Evolutionary conservation across 768 basidiomycete species (phyloP), one percentile per base, ranked within the genome.

Genomic region (Russula lepida): DNA sequence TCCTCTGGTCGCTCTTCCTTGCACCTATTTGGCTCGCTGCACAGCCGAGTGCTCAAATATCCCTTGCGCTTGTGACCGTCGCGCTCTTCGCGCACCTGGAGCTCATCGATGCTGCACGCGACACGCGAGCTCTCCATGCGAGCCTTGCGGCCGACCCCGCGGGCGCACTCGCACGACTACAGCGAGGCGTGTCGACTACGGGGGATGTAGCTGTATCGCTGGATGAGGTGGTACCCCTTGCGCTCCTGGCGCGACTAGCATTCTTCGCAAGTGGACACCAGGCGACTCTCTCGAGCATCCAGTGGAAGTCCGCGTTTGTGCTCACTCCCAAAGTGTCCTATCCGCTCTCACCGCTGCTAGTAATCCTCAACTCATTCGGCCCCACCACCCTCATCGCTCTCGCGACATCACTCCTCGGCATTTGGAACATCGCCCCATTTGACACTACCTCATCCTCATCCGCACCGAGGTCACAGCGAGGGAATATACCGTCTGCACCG

Each of bases 231-330:
- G 78, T 83, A 0, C 86, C 87, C 0, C 71, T 98, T 15, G 86
- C 87, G 0, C 79, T 98, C 8, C 77, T 97, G 12, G 88, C 85
- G 0, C 73, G 89, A 41, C 81, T 91, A 52, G 72, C 81, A 8
- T 98, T 95, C 78, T 90, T 89, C 70, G 77, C 82, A 0, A 98
- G 95, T 0, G 95, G 97, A 2, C 97, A 99, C 68, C 94, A 98
- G 73, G 81, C 93, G 1, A 86, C 86, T 3, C 78, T 98, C 41
- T 81, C 92, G 1, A 88, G 91, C 3, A 82, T 99, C 46, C 95
- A 98, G 67, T 99, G 95, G 97, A 97, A 97, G 71, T 75, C 87
- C 1, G 95, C 89, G 7, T 99, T 98, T 73, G 71, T 98, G 30
- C 78, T 99, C 58, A 82, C 84, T 2, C 75, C 82, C 3, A 83